Conservation (phyloP, 352 stramenopile species). For the Globisporangium acanthophoron region DNA sequence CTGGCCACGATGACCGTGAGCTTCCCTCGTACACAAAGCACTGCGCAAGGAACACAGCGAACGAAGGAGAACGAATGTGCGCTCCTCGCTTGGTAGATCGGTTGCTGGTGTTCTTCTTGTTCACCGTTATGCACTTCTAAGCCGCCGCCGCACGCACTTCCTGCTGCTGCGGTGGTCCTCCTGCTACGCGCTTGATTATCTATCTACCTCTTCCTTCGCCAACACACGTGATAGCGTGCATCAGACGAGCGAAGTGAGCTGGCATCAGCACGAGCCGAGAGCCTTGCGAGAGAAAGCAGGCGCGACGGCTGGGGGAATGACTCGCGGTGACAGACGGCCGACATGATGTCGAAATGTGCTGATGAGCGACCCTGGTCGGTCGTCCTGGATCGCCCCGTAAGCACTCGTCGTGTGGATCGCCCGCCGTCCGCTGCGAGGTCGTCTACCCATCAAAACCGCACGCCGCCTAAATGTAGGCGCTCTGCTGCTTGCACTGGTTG, state of each 20-base stretch:
- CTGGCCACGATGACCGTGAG: no score
- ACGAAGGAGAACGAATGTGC: no score
- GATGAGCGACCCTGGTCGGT: no score
- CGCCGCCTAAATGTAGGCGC: slow-evolving; percentile 46
- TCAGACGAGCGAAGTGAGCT: no score
- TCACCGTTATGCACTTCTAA: background rate
- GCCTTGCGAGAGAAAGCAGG: background rate
- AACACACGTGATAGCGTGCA: no score
- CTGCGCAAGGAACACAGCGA: no score
- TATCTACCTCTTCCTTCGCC: no score
- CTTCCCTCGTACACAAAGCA: no score
- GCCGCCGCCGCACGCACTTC: no score
- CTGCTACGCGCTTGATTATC: no score
- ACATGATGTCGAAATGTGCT: no score
- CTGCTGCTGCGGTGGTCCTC: background rate
- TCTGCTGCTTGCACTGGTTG: slow-evolving; percentile 83
- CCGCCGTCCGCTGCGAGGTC: background rate
- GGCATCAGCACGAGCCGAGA: background rate
- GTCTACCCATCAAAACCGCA: background rate
- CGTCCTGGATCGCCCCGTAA: background rate
- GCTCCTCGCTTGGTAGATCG: background rate
- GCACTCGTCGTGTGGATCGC: background rate
- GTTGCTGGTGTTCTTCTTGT: background rate
- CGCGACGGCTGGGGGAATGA: background rate
- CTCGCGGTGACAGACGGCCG: no score